phyloP scores from a whole-genome alignment of 2,329 filamentous ascomycete species.

The Ophiosphaerella narmari region DNA sequence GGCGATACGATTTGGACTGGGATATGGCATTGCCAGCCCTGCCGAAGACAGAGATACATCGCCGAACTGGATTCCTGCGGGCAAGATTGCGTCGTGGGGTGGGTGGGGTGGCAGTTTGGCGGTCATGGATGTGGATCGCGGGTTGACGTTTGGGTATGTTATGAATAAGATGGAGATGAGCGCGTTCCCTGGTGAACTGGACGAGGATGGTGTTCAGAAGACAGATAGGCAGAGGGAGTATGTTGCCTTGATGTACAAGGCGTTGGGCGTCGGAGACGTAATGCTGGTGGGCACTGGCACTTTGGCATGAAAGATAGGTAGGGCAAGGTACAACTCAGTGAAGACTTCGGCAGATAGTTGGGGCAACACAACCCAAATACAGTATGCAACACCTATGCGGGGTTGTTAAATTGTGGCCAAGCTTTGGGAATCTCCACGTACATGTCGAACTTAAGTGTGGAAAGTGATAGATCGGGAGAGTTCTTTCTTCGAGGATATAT shows the following conservation, averaged over 20 bases:
- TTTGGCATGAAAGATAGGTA: no score
- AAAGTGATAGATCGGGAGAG: no score
- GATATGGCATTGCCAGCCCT: constrained; percentile 17
- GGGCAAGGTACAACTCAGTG: no score
- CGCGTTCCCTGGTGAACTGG: constrained; percentile 1
- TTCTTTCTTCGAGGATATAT: no score
- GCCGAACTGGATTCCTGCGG: constrained; percentile 13
- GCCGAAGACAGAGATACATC: constrained; percentile 2
- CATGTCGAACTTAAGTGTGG: no score
- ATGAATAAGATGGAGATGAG: constrained; percentile 25
- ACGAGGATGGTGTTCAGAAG: constrained; percentile 8
- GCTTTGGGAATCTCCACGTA: no score
- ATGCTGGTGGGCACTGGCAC: not conserved
- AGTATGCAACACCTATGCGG: no score
- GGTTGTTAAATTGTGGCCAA: no score
- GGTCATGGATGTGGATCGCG: constrained; percentile 17
- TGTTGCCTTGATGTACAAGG: constrained; percentile 15
- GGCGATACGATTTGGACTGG: not conserved
- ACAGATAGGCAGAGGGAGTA: constrained; percentile 9
- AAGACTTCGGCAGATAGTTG: no score
- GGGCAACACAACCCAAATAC: no score
- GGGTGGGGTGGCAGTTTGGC: constrained; percentile 23
- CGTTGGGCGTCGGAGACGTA: constrained; percentile 4
- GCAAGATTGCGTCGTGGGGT: constrained; percentile 18
- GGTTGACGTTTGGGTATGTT: constrained; percentile 19